Evolutionary conservation across 257 asterid genomes (phyloP), one percentile per base, ranked within the genome.

Genomic region (Coffea canephora): DNA sequence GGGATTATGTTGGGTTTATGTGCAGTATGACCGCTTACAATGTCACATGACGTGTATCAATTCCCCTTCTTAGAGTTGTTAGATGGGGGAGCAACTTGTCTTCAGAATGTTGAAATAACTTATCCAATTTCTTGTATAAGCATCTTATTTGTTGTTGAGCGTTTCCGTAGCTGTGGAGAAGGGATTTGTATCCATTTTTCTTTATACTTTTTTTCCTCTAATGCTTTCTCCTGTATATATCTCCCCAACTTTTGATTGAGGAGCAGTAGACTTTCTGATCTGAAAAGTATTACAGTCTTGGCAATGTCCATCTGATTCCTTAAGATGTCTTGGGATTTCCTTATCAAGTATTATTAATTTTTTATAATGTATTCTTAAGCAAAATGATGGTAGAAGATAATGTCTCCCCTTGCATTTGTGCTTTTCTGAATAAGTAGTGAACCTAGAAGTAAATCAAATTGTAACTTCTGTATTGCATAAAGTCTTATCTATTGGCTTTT

Each of bases 51-150:
- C 21, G 36, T 15, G 5, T 73, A 16, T 43, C 34, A 48, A n/a
- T 52, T 74, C 48, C 57, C 19, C 62, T 8, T 39, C 69, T n/a
- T 80, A 54, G 27, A 71, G 78, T 65, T 27, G 43, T 27, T 65
- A 27, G 70, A 65, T 31, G 19, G 45, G 19, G 19, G 27, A 43
- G 70, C 43, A 65, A 31, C 10, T 65, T 65, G 43, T 13, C 70
- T 65, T 65, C 43, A 25, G 11, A 27, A 25, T 6, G 0, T 64
- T 27, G 41, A 64, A 64, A 25, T 25, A 16, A 64, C 39, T 6
- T n/a, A 11, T 11, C 18, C 27, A 64, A 27, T 25, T 9, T 64
- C 34, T 1, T 64, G 15, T 64, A 25, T 64, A 65, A 31, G 21
- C 45, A 65, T 27, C 39, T 0, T 65, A 31, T 65, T 31, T 14